Evolutionary conservation across 208 protist genomes (phyloP), one percentile per base, ranked within the genome.

Genomic region (Trypanosoma lewisi): DNA sequence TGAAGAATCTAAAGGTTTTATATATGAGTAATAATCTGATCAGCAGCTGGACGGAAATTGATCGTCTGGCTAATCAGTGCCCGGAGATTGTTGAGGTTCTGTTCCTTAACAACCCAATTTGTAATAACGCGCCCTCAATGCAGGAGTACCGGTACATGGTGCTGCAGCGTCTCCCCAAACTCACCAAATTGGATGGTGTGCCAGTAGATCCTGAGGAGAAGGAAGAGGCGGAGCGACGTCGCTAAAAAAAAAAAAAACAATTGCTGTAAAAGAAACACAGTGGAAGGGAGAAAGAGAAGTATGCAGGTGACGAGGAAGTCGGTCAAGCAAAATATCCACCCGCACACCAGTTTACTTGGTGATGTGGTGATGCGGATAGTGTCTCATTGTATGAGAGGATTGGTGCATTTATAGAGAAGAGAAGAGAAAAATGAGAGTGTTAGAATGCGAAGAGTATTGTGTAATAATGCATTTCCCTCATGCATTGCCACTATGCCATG

Each of bases 11-110:
- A 6, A 71, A 80, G 47, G 78, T 95, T 27, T 70, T 98, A 23
- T 98, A 94, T 67, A 96, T 97, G 83, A 89, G 82, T 67, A 97
- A 98, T 75, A 98, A 98, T 74, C 80, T 96, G n/a, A 90, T 98
- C 65, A 83, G 73, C 63, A 96, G 85, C 63, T 98, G 94, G 93
- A 88, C 81, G 6, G 96, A 98, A 70, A 86, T 98, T 55, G 94
- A 98, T 53, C 73, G 91, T 17, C 72, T 97, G 5, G 81, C 83
- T 21, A 97, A 95, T 54, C 87, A 97, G 67, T 91, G 96, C 51
- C 88, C 95, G 8, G 89, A 97, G 67, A 67, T 98, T 21, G 70
- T 78, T 21, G 95, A 98, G 19, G 82, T 98, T 34, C 80, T 96
- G 12, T 94, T 98, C 51, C 19, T 97, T 23, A 95, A 95, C 49